A percentile compares a stretch with the other conserved stretches of the same genome.
Evolutionary conservation across 1,284 basidiomycete genomes (phyloP).

Genomic region (Cerioporus squamosus): DNA sequence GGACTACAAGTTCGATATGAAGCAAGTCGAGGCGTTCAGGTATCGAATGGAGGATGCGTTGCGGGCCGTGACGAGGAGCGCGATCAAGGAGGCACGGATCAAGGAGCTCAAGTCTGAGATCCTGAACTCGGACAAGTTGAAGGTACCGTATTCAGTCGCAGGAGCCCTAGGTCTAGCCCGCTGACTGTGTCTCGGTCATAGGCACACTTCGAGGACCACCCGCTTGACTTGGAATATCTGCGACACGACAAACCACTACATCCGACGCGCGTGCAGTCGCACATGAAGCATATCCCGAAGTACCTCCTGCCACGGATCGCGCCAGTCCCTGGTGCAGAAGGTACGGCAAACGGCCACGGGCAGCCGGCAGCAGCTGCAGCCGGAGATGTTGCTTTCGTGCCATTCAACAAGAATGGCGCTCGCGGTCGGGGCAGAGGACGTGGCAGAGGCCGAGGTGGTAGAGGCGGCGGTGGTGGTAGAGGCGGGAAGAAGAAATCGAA

Average conservation of each 20-base stretch:
- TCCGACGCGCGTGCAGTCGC: slow-evolving; percentile 84
- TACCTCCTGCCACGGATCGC: slow-evolving; percentile 90
- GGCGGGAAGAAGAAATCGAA: slow-evolving; percentile 72
- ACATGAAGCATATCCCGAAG: slow-evolving; percentile 95
- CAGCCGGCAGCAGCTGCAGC: slow-evolving; percentile 16
- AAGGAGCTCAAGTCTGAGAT: slow-evolving; percentile 96
- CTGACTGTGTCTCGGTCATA: slow-evolving; percentile 36
- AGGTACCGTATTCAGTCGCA: slow-evolving; percentile 59
- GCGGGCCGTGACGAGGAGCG: slow-evolving; percentile 84
- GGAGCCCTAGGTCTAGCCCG: background rate
- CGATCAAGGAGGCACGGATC: slow-evolving; percentile 89
- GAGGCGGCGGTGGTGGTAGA: slow-evolving; percentile 39
- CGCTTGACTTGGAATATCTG: slow-evolving; percentile 90
- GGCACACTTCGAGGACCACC: slow-evolving; percentile 99
- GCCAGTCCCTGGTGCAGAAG: slow-evolving; percentile 44
- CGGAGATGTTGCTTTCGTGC: slow-evolving; percentile 59
- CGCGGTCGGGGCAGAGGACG: slow-evolving; percentile 48
- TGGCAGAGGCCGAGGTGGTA: slow-evolving; percentile 45
- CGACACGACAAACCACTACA: slow-evolving; percentile 95
- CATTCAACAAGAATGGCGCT: slow-evolving; percentile 64
- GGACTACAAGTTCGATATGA: slow-evolving; percentile 94
- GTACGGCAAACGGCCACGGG: slow-evolving; percentile 33
- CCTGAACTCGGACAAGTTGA: slow-evolving; percentile 93
- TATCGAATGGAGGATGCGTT: slow-evolving; percentile 99
- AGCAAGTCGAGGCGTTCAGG: slow-evolving; percentile 96